Conservation (phyloP, 306 rosid species). For the Alnus glutinosa region DNA sequence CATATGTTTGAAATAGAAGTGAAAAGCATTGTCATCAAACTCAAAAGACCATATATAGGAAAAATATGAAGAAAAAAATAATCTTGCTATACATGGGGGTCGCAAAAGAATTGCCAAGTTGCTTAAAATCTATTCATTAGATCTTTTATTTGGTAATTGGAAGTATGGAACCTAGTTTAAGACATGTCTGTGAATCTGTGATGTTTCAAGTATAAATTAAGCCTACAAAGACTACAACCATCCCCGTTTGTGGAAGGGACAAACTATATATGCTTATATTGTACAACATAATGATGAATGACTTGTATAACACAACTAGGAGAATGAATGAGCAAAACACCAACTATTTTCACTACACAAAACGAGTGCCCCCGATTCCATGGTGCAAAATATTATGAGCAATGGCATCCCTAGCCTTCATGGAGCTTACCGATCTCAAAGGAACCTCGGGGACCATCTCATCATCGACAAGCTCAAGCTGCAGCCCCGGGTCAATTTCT, state of each 20-base stretch:
- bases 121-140: background rate
- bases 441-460: conserved; percentile 72
- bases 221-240: conserved; percentile 29
- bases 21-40: background rate
- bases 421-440: conserved; percentile 56
- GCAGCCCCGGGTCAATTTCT: conserved; percentile 54
- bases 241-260: conserved; percentile 35
- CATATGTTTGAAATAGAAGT: too few relatives aligned
- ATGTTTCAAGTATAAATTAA: conserved; percentile 27
- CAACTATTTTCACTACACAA: conserved; percentile 38
- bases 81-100: background rate
- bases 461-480: conserved; percentile 64
- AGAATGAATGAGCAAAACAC: conserved; percentile 38
- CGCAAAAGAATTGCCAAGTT: too few relatives aligned
- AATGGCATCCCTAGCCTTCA: conserved; percentile 82
- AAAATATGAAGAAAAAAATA: too few relatives aligned
- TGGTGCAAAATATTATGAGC: conserved; percentile 97
- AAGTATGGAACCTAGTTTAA: conserved; percentile 30
- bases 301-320: conserved; percentile 21
- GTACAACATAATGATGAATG: conserved; percentile 40
- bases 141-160: conserved; percentile 27
- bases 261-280: conserved; percentile 20
- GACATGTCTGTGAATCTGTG: conserved; percentile 14
- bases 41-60: too few relatives aligned
- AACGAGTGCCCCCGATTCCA: conserved; percentile 89